Evolutionary conservation across 148 eudicot genomes (phyloP).

Genomic region (Persicaria maculosa): DNA sequence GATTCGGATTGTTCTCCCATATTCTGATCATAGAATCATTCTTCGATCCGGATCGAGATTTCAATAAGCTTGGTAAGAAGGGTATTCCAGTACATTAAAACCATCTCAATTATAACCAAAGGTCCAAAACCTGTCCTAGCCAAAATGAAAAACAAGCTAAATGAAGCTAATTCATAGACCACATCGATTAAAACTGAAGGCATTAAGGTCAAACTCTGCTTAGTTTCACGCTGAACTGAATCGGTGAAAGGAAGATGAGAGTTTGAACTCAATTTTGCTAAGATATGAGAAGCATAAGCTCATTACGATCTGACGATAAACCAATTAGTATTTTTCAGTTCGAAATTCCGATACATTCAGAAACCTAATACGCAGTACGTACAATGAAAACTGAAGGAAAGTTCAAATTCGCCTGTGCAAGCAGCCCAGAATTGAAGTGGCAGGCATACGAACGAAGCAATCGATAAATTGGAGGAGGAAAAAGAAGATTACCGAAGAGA

Average conservation of each 20-base stretch:
- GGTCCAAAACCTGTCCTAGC: too few relatives aligned
- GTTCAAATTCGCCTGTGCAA: not conserved
- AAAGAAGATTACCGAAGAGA: constrained; percentile 13
- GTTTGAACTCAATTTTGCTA: not conserved
- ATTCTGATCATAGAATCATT: too few relatives aligned
- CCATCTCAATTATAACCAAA: too few relatives aligned
- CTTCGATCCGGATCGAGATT: too few relatives aligned
- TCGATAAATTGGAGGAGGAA: not conserved
- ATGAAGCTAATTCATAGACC: not conserved
- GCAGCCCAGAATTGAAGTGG: not conserved
- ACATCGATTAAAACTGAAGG: not conserved
- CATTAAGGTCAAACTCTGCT: not conserved
- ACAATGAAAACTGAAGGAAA: not conserved
- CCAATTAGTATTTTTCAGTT: not conserved
- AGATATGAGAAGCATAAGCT: not conserved
- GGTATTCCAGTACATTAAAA: too few relatives aligned
- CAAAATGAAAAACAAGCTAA: not conserved
- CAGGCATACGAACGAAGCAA: not conserved
- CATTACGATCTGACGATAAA: not conserved
- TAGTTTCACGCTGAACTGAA: not conserved
- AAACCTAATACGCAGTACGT: not conserved
- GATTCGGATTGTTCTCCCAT: too few relatives aligned
- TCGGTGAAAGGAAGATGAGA: not conserved
- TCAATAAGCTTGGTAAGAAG: too few relatives aligned
- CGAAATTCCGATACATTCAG: not conserved